Conservation (phyloP, 2,329 filamentous ascomycete genomes). For the Cucurbitaria berberidis region DNA sequence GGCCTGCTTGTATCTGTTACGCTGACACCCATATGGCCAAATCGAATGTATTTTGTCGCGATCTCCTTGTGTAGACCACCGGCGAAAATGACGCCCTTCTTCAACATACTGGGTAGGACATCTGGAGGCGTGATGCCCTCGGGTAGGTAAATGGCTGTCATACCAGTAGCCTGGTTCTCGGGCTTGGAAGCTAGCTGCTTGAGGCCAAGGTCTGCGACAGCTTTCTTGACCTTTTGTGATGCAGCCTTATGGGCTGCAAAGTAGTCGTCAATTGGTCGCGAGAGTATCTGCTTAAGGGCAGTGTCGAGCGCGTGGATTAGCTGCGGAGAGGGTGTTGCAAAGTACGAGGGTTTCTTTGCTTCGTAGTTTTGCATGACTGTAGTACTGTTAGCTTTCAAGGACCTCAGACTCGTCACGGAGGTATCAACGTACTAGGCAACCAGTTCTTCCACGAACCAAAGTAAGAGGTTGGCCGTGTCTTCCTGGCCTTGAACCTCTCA, state of each 20-base stretch:
- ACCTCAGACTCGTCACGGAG: neutral
- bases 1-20: constrained; percentile 79
- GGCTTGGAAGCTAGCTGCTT: constrained; percentile 84
- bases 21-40: constrained; percentile 97
- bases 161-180: constrained; percentile 92
- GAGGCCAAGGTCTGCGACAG: constrained; percentile 78
- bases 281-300: constrained; percentile 81
- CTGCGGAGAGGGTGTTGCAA: constrained; percentile 94
- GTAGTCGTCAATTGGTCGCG: constrained; percentile 78
- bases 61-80: constrained; percentile 97
- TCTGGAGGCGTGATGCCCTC: constrained; percentile 81
- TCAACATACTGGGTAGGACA: constrained; percentile 81
- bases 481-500: constrained; percentile 77
- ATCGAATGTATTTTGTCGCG: constrained; percentile 88
- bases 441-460: constrained; percentile 98
- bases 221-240: constrained; percentile 86
- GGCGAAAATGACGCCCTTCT: constrained; percentile 91
- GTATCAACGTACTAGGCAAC: constrained; percentile 71
- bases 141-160: constrained; percentile 97
- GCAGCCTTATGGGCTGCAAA: constrained; percentile 81
- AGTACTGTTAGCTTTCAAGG: constrained; percentile 22
- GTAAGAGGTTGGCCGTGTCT: constrained; percentile 83
- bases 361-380: constrained; percentile 98
- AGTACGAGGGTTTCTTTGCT: constrained; percentile 96
- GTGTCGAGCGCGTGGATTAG: constrained; percentile 93